Base-by-base conservation (phyloP, 352 stramenopile species). In the Globisporangium ultimum region DNA sequence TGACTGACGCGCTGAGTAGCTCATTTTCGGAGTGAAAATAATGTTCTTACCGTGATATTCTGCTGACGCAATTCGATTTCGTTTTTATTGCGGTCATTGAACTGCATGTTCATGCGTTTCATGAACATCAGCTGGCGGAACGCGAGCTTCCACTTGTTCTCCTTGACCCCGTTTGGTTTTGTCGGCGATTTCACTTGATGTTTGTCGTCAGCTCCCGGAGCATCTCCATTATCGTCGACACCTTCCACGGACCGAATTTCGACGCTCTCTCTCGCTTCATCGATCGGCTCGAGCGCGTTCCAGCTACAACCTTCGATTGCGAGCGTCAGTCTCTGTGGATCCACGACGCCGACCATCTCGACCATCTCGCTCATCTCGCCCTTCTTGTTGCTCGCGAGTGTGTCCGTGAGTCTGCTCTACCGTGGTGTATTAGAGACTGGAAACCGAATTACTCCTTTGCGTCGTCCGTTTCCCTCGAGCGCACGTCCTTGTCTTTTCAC, bases 71-170 rank as follows among this genome's bases (percentile, higher is more conserved):
- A 53, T 64, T 92, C 78, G 51, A 92, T 92, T 58, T 92, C 83
- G 59, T 88, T 89, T 64, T 88, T 87, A 17, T 73, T 87, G 47
- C 76, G 77, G 60, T 83, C 66, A 49, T 88, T 88, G 48, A 88
- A 83, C 57, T 89, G 71, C 76, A 87, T 83, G 58, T 92, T 88
- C 79, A 90, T 89, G 36, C 74, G 64, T 61, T 90, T 90, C 78
- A 92, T 90, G 68, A 92, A 90, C 69, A 89, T 78, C 41, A 92
- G 74, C 57, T 92, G 83, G 12, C 78, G 76, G 49, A 92, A 87
- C 38, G 76, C 76, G 48, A 90, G 71, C 55, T 92, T 92, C 83
- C 78, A 89, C 63, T 75, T 77, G 68, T 82, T 88, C 60, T 87
- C 76, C 48, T 58, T 76, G 51, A 20, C 13, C 4, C 14, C 20